Evolutionary conservation across 2,329 filamentous ascomycete species (phyloP).

Genomic region (Penicillium sp.): DNA sequence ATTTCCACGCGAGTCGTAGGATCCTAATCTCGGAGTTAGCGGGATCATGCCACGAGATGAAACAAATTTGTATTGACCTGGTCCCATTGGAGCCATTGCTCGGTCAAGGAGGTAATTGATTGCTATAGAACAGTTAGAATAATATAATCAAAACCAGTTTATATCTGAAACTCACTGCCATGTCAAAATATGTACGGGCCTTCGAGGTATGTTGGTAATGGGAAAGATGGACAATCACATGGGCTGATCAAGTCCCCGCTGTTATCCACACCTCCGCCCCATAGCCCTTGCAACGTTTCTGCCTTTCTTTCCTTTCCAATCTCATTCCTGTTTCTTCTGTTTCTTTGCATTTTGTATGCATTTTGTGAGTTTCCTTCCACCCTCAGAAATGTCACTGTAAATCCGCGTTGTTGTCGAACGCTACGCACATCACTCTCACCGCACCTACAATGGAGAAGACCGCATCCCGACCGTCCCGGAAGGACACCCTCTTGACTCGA

Average conservation of each 20-base stretch:
- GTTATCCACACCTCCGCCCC: slow-evolving; percentile 19
- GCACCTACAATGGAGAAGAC: slow-evolving; percentile 19
- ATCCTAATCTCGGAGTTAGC: slow-evolving; percentile 37
- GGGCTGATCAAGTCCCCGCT: slow-evolving; percentile 21
- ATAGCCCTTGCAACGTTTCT: slow-evolving; percentile 10
- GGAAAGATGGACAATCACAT: slow-evolving; percentile 1
- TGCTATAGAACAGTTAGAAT: slow-evolving; percentile 24
- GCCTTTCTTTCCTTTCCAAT: slow-evolving; percentile 6
- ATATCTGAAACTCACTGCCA: slow-evolving; percentile 19
- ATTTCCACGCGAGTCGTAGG: slow-evolving; percentile 54
- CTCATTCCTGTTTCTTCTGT: neutral
- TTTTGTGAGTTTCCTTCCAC: neutral
- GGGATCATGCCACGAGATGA: slow-evolving; percentile 15
- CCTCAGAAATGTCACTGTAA: slow-evolving; percentile 3
- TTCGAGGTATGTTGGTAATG: slow-evolving; percentile 2
- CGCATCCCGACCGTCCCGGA: slow-evolving; percentile 30
- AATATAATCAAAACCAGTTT: neutral
- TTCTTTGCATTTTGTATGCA: neutral
- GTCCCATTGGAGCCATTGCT: slow-evolving; percentile 59
- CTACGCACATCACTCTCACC: neutral
- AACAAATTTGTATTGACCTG: slow-evolving; percentile 31
- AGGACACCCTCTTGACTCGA: slow-evolving; percentile 54
- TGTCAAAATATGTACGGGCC: slow-evolving; percentile 7
- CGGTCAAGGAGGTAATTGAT: slow-evolving; percentile 41
- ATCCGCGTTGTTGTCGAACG: neutral